Percentiles rank a stretch among this genome's conserved stretches.
Conservation (phyloP, 495 filamentous ascomycete genomes). For the Neurospora sp. region DNA sequence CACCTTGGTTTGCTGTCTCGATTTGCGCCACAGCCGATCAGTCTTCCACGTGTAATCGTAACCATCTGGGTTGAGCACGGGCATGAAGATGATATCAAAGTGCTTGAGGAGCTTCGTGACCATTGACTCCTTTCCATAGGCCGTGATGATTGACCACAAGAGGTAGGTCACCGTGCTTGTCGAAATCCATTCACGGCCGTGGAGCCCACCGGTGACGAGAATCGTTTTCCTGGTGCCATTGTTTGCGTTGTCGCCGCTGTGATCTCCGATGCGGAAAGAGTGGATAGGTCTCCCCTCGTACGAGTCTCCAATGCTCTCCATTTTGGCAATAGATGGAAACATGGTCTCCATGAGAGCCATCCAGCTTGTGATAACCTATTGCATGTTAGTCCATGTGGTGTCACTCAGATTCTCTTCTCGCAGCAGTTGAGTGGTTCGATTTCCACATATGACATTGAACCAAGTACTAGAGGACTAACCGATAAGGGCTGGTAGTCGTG, state of each 20-base stretch:
- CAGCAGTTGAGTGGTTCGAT: conserved; percentile 20
- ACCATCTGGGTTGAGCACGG: conserved; percentile 86
- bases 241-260: conserved; percentile 27
- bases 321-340: conserved; percentile 67
- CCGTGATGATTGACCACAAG: conserved; percentile 79
- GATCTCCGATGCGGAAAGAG: conserved; percentile 69
- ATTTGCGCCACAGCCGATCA: conserved; percentile 94
- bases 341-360: conserved; percentile 82
- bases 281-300: conserved; percentile 81
- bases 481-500: conserved; percentile 73
- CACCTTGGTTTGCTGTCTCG: conserved; percentile 73
- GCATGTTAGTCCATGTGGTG: background rate
- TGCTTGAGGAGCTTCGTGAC: conserved; percentile 68
- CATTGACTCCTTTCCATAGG: conserved; percentile 55
- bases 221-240: conserved; percentile 55
- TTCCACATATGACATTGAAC: background rate
- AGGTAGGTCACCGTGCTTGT: conserved; percentile 86
- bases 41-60: conserved; percentile 89
- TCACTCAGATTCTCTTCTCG: background rate
- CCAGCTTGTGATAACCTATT: conserved; percentile 51
- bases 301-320: conserved; percentile 67
- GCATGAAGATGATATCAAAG: conserved; percentile 81
- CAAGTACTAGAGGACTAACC: conserved; percentile 40
- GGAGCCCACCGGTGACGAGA: conserved; percentile 72
- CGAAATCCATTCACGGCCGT: conserved; percentile 94